These are phyloP conservation scores for Jasminum sambac DNA, from an alignment of 257 asterid species.

Conservation along the genomic window DNA sequence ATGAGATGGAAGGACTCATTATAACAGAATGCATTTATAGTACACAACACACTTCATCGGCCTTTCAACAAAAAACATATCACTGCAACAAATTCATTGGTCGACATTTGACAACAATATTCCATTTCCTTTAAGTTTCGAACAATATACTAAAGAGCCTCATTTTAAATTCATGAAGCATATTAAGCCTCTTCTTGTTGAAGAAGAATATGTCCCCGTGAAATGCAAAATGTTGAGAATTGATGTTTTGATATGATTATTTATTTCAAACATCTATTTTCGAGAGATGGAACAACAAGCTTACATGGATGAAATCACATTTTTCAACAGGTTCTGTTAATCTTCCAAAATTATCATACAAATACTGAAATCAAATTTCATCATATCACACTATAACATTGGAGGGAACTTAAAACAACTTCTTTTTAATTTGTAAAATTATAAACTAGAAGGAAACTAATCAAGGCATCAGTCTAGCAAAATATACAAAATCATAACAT, in stretches of 20 bases:
- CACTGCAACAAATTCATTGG: neutral
- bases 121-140: slow-evolving; percentile 7
- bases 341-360: neutral
- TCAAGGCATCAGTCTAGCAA: neutral
- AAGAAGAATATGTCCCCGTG: too few species aligned
- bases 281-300: slow-evolving; percentile 17
- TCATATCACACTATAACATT: neutral
- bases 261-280: neutral
- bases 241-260: neutral
- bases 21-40: neutral
- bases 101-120: neutral
- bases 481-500: neutral
- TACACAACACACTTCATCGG: neutral
- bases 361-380: neutral
- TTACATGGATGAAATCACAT: slow-evolving; percentile 1
- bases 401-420: neutral
- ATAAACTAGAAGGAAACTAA: neutral
- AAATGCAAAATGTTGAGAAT: neutral
- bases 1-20: slow-evolving; percentile 9
- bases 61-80: slow-evolving; percentile 3
- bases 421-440: neutral
- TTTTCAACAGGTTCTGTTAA: slow-evolving; percentile 2
- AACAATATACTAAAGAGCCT: neutral
- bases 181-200: neutral
- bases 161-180: neutral